These are phyloP conservation scores for Chenopodium formosanum DNA, from an alignment of 148 eudicot genomes.

Conservation along the genomic window DNA sequence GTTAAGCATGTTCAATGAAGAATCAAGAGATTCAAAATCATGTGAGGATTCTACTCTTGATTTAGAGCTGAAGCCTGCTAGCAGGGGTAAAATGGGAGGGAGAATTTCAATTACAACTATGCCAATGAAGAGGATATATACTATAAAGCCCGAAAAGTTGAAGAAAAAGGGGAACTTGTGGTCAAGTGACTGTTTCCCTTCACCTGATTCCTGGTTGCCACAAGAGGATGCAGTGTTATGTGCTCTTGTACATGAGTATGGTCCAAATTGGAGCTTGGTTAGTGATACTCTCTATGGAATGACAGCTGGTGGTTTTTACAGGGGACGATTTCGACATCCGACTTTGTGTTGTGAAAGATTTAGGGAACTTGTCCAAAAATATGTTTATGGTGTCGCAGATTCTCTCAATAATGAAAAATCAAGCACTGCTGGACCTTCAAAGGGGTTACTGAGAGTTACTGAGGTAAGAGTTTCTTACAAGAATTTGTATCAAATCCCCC, in stretches of 20 bases:
- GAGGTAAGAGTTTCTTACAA: conserved; percentile 55
- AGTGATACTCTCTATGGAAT: conserved; percentile 83
- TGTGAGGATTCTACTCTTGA: conserved; percentile 46
- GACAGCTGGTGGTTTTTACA: conserved; percentile 79
- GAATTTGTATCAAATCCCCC: not conserved
- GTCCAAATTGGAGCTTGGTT: conserved; percentile 85
- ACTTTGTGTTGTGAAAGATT: conserved; percentile 88
- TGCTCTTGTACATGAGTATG: conserved; percentile 92
- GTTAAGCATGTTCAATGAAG: conserved; percentile 44
- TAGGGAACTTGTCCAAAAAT: conserved; percentile 84
- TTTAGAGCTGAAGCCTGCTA: conserved; percentile 55
- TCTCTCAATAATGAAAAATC: conserved; percentile 60
- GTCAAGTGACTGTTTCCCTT: conserved; percentile 70
- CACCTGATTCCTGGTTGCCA: conserved; percentile 83
- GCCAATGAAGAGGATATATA: conserved; percentile 73
- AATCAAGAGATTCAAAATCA: conserved; percentile 45
- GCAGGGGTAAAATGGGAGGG: conserved; percentile 64
- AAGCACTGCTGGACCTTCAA: conserved; percentile 50
- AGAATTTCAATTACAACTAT: conserved; percentile 59
- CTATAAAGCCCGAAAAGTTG: conserved; percentile 71
- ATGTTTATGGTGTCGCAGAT: conserved; percentile 60
- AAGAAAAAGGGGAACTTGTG: conserved; percentile 73
- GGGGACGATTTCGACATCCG: conserved; percentile 90
- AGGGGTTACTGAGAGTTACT: conserved; percentile 75
- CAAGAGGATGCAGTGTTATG: conserved; percentile 87